A percentile compares a stretch with the other conserved stretches of the same genome.
Evolutionary conservation across 805 yeast genomes (phyloP).

Genomic region (Saturnispora hagleri): DNA sequence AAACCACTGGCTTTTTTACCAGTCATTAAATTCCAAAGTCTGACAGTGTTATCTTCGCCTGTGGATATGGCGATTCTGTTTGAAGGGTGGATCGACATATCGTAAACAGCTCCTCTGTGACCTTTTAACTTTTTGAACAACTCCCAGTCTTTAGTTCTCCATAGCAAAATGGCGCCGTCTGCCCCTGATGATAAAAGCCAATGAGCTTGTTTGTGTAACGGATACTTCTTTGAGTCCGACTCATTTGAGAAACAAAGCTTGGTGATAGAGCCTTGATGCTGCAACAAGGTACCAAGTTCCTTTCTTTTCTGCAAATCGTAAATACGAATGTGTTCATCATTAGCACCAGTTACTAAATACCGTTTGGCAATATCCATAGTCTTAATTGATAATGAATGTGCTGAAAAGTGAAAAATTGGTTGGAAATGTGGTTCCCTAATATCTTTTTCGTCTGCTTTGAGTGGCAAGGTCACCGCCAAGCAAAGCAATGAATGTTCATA

Average conservation of each 20-base stretch:
- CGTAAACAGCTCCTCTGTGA: conserved; percentile 75
- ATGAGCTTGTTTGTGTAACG: conserved; percentile 45
- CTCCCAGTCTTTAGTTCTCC: conserved; percentile 98
- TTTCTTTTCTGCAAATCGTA: conserved; percentile 91
- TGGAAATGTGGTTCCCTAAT: conserved; percentile 58
- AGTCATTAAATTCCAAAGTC: conserved; percentile 96
- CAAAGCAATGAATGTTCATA: conserved; percentile 90
- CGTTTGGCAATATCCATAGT: conserved; percentile 75
- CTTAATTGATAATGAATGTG: conserved; percentile 84
- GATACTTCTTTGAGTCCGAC: conserved; percentile 10
- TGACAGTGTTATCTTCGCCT: conserved; percentile 71
- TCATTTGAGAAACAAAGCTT: conserved; percentile 61
- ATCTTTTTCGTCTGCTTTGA: conserved; percentile 14
- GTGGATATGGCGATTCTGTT: conserved; percentile 88
- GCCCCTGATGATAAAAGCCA: conserved; percentile 91
- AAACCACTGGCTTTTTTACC: conserved; percentile 84
- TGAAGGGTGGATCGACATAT: conserved; percentile 79
- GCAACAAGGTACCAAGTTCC: conserved; percentile 82
- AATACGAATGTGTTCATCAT: conserved; percentile 90
- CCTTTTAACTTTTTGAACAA: conserved; percentile 81
- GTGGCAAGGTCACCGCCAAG: conserved; percentile 59
- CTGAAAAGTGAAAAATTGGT: conserved; percentile 92
- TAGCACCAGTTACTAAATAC: conserved; percentile 86
- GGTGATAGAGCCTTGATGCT: conserved; percentile 83
- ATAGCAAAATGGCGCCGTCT: conserved; percentile 80